These are phyloP conservation scores for Ceratocystis albifundus DNA, from an alignment of 2,329 filamentous ascomycete genomes.

Conservation along the genomic window DNA sequence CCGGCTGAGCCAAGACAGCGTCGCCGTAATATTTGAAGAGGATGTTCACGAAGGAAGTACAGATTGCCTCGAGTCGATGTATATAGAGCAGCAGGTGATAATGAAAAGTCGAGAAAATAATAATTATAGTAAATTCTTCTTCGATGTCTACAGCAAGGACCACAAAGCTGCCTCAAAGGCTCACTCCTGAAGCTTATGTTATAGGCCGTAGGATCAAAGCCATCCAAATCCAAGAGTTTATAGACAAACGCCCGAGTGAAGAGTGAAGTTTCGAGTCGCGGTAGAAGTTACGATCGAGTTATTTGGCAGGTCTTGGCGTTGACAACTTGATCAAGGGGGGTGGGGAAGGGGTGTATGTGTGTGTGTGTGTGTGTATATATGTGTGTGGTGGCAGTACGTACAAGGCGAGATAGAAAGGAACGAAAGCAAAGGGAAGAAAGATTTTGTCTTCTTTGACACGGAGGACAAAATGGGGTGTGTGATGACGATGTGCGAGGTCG, in stretches of 20 bases:
- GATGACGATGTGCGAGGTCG: background rate
- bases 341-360: too few relatives aligned
- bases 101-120: background rate
- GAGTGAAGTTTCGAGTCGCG: too few relatives aligned
- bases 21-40: background rate
- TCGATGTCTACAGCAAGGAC: background rate
- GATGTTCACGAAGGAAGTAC: background rate
- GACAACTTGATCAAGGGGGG: background rate
- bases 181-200: background rate
- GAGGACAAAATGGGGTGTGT: conserved; percentile 20
- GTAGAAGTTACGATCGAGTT: background rate
- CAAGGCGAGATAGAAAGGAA: background rate
- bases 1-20: background rate
- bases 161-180: background rate
- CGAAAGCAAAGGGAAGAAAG: background rate
- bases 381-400: background rate
- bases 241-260: too few relatives aligned
- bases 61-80: background rate
- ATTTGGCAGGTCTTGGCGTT: conserved; percentile 11
- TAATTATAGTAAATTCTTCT: background rate
- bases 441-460: conserved; percentile 23
- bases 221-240: background rate
- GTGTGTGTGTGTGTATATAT: too few relatives aligned
- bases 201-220: background rate
- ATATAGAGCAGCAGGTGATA: background rate